Percentiles rank a stretch among this genome's conserved stretches.
Evolutionary conservation across 495 filamentous ascomycete genomes (phyloP).

Genomic region (Penicillium parvum): DNA sequence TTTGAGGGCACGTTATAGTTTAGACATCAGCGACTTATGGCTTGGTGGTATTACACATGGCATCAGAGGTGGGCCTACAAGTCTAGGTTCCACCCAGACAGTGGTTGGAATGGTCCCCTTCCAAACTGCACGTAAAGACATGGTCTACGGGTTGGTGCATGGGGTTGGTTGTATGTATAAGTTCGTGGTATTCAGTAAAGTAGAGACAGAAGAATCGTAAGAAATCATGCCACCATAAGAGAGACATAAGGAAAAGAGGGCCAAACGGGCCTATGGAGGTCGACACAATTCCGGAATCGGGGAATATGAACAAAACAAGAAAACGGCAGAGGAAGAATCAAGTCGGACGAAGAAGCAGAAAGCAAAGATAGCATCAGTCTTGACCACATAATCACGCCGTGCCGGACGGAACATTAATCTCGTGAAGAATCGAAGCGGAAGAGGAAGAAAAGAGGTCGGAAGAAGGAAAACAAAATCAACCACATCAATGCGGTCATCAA

Average conservation of each 20-base stretch:
- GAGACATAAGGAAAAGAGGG: slow-evolving; percentile 19
- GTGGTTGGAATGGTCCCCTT: slow-evolving; percentile 4
- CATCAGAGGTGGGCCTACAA: no score
- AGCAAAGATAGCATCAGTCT: slow-evolving; percentile 14
- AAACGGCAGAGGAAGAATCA: slow-evolving; percentile 11
- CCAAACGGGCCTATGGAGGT: slow-evolving; percentile 7
- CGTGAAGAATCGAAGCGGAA: slow-evolving; percentile 16
- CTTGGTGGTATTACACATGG: no score
- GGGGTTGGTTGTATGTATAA: neutral
- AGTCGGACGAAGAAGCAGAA: slow-evolving; percentile 9
- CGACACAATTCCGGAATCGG: slow-evolving; percentile 19
- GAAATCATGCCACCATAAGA: slow-evolving; percentile 27
- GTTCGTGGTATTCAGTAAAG: slow-evolving; percentile 8
- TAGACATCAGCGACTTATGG: no score
- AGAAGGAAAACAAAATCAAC: slow-evolving; percentile 18
- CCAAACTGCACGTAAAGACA: neutral
- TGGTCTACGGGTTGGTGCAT: neutral
- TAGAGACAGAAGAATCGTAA: slow-evolving; percentile 23
- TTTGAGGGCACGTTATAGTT: no score
- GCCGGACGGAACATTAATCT: slow-evolving; percentile 22
- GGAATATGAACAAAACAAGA: slow-evolving; percentile 4
- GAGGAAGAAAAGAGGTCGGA: slow-evolving; percentile 13
- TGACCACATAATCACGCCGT: slow-evolving; percentile 24
- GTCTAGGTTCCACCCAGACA: no score
- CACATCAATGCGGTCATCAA: slow-evolving; percentile 12